A percentile compares a stretch with the other conserved stretches of the same genome.
Conservation (phyloP, 2,329 filamentous ascomycete species). For the Neocatenulostroma microsporum region DNA sequence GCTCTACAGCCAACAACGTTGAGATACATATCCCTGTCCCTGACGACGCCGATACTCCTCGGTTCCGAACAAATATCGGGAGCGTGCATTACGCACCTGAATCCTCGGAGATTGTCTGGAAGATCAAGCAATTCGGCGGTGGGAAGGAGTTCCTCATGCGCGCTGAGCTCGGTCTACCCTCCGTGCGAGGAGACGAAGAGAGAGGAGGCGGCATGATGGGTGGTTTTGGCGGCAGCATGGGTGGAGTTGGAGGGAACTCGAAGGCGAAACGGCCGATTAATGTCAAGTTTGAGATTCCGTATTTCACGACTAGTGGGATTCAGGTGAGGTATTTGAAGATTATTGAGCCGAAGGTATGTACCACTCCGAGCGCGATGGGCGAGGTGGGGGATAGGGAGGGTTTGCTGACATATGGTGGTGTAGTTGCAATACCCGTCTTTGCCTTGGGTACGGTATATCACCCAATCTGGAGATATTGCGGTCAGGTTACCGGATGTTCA, state of each 20-base stretch:
- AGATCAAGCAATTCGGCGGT: conserved; percentile 99
- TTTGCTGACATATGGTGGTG: background rate
- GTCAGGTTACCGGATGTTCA: conserved; percentile 81
- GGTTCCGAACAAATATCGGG: conserved; percentile 95
- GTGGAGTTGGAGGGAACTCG: conserved; percentile 67
- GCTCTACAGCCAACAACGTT: conserved; percentile 96
- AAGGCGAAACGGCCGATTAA: conserved; percentile 96
- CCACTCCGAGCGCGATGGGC: too few species aligned
- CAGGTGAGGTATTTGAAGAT: conserved; percentile 99
- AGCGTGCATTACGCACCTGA: conserved; percentile 96
- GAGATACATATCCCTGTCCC: conserved; percentile 96
- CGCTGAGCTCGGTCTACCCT: conserved; percentile 87
- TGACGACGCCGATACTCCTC: conserved; percentile 90
- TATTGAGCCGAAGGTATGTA: conserved; percentile 87
- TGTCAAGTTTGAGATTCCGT: conserved; percentile 99
- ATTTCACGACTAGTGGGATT: conserved; percentile 98
- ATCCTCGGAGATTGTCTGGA: conserved; percentile 97
- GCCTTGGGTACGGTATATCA: conserved; percentile 98
- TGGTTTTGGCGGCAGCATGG: conserved; percentile 94
- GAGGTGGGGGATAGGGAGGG: background rate
- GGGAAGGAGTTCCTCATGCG: conserved; percentile 98
- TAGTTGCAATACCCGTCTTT: conserved; percentile 96
- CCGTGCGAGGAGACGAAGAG: conserved; percentile 90
- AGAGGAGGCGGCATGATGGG: conserved; percentile 96
- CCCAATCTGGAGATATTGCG: conserved; percentile 93